Base-by-base conservation (phyloP, 2,329 filamentous ascomycete genomes). In the Coleophoma eucalyptorum region DNA sequence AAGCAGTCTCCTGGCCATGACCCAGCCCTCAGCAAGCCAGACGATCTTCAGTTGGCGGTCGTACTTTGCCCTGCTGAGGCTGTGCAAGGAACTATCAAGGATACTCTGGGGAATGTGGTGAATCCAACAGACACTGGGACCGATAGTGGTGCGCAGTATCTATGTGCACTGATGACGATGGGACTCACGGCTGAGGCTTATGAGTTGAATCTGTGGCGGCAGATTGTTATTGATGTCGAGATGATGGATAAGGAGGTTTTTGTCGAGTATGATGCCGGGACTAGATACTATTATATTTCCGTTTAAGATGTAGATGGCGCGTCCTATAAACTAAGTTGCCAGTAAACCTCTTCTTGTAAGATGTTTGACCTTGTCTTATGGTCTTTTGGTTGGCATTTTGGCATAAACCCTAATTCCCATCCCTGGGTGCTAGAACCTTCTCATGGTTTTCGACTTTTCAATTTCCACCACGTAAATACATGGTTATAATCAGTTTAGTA, bases 251-350 rank as follows among this genome's bases (percentile, higher is more conserved):
- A 52, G 0, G 73, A 76, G 59, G 66, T 75, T 3, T 51, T 73
- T 31, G 52, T 75, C 10, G 71, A 75, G 55, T 76, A 73, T 54
- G 72, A 76, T 56, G 49, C 60, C 3, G 67, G 56, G 7, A 72
- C 72, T n/a, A 61, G 73, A 49, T 75, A 72, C 48, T 75, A 73
- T 55, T 71, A 73, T 50, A 50, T 60, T 21, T 38, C 50, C 20
- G 18, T 53, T 13, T 63, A 55, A 35, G n/a, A n/a, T n/a, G n/a
- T n/a, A n/a, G n/a, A n/a, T n/a, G n/a, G n/a, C n/a, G n/a, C n/a
- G n/a, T n/a, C n/a, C n/a, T n/a, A n/a, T n/a, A n/a, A n/a, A n/a
- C n/a, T n/a, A n/a, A n/a, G n/a, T n/a, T n/a, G n/a, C n/a, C n/a
- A n/a, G n/a, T n/a, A n/a, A n/a, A n/a, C n/a, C n/a, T n/a, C n/a